Base-by-base conservation (phyloP, 306 rosid genomes). In the Cicer bijugum region DNA sequence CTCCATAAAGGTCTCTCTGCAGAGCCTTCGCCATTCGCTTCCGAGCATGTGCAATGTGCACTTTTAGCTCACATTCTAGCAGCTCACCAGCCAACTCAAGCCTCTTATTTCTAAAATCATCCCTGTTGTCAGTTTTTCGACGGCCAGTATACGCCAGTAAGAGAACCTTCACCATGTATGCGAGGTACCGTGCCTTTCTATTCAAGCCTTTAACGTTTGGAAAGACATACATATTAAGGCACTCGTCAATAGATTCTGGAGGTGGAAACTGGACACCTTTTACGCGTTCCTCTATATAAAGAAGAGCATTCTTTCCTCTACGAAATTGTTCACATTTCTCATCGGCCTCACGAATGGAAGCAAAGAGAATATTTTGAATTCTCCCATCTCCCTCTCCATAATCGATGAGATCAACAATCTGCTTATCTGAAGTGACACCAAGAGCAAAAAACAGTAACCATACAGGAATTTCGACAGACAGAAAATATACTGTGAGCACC, bases 121-220 rank as follows among this genome's bases (percentile, higher is more conserved):
- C 99, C 84, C 92, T 81, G 76, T 95, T 91, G 44, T 91, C 96
- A 1, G 89, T 86, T 80, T 82, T 95, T 74, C 96, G 78, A 47
- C 84, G 89, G 52, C 96, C 97, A 56, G 84, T 81, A 39, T 80
- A 85, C 12, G 97, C 96, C 72, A 86, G 81, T n/a, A 95, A 72
- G 44, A 95, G 90, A 76, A 92, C 90, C 80, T 91, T 91, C 68
- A 91, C 97, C 99, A 95, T 95, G 79, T 95, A 90, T 5, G 93
- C 97, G 45, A 95, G 86, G 84, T 86, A 91, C 37, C 89, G 90
- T 8, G 89, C 92, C 84, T 88, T 95, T 61, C 83, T 90, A 65
- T 85, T 87, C 44, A 75, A 65, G 44, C 92, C 87, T 63, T 9
- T 85, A 69, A 88, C 67, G 76, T 69, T 83, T n/a, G 97, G 90